Conservation (phyloP, 495 filamentous ascomycete species). For the Penicillium ucsense region DNA sequence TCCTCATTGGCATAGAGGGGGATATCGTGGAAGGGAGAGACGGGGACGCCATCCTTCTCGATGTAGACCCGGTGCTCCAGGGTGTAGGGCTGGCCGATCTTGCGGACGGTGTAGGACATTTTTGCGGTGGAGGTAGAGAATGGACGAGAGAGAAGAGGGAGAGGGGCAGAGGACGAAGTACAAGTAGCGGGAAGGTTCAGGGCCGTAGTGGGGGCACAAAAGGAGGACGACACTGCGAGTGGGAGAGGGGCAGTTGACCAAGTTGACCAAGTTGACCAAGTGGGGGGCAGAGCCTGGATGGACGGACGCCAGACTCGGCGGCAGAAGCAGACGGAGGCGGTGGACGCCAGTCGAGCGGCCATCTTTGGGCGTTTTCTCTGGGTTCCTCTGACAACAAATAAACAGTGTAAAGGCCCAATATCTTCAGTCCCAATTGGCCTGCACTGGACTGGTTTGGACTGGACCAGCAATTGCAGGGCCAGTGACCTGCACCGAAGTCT, state of each 20-base stretch:
- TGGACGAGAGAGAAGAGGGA: slow-evolving; percentile 21
- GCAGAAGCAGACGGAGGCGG: slow-evolving; percentile 30
- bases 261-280: slow-evolving; percentile 13
- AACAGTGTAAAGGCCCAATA: no score
- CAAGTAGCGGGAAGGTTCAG: no score
- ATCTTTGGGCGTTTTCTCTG: no score
- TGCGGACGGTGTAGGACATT: slow-evolving; percentile 60
- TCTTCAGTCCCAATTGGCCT: no score
- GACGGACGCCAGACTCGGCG: slow-evolving; percentile 30
- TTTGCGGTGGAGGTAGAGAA: slow-evolving; percentile 20
- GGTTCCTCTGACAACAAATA: no score
- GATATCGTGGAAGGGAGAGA: slow-evolving; percentile 98
- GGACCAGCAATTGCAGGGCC: no score
- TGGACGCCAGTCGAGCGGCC: slow-evolving; percentile 24
- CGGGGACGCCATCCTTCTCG: slow-evolving; percentile 88
- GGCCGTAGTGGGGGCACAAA: slow-evolving; percentile 19
- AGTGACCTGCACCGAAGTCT: no score
- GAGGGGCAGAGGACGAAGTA: not conserved
- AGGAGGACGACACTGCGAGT: slow-evolving; percentile 14
- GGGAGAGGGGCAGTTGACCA: slow-evolving; percentile 18
- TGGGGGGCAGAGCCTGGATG: slow-evolving; percentile 25
- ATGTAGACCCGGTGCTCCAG: slow-evolving; percentile 96
- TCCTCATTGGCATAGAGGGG: slow-evolving; percentile 93
- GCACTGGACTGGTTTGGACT: no score
- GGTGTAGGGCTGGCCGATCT: slow-evolving; percentile 82